These are phyloP conservation scores for Entamoeba dispar DNA, from an alignment of 208 protist genomes.

Conservation along the genomic window DNA sequence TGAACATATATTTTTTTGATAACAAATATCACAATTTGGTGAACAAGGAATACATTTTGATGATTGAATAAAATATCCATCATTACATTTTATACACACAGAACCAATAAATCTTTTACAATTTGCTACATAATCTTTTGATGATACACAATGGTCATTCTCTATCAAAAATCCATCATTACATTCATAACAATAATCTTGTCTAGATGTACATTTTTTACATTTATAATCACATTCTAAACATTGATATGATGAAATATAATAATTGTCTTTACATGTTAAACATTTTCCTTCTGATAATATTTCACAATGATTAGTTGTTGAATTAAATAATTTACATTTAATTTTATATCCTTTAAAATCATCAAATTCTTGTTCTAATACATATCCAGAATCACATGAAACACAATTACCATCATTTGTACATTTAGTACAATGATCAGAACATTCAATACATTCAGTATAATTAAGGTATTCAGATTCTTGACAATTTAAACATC, in stretches of 20 bases:
- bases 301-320: not conserved
- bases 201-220: not conserved
- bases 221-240: not conserved
- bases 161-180: not conserved
- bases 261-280: not conserved
- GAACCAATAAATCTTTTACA: not conserved
- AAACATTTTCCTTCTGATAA: not conserved
- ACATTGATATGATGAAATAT: not conserved
- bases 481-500: not conserved
- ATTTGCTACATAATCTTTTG: not conserved
- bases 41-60: not conserved
- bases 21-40: not conserved
- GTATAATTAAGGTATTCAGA: not conserved
- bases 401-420: not conserved
- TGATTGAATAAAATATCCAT: not conserved
- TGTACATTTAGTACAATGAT: not conserved
- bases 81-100: not conserved
- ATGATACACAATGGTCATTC: not conserved
- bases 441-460: not conserved
- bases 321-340: not conserved
- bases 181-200: not conserved
- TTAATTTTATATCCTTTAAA: not conserved
- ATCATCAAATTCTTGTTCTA: not conserved
- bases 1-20: not conserved
- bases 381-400: not conserved